These are phyloP conservation scores for Pugionium dolabratum DNA, from an alignment of 345 rosid species.

Conservation along the genomic window DNA sequence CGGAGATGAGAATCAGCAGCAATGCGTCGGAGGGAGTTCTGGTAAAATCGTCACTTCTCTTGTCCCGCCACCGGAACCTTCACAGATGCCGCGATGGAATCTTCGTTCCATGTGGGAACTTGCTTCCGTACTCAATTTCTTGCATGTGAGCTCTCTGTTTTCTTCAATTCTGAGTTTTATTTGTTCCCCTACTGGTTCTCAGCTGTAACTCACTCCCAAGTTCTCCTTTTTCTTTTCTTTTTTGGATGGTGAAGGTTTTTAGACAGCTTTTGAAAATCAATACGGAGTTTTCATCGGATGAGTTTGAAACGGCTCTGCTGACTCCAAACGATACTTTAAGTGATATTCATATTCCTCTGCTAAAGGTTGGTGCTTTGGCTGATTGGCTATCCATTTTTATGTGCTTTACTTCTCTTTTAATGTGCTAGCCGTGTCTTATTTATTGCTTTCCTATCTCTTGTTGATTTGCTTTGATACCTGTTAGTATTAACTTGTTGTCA, in stretches of 20 bases:
- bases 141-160: constrained; percentile 63
- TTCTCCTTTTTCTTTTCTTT: not conserved
- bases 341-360: constrained; percentile 80
- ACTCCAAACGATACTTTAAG: constrained; percentile 85
- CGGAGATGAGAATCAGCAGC: constrained; percentile 45
- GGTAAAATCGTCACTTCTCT: constrained; percentile 66
- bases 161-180: not conserved
- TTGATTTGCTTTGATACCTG: too few species aligned
- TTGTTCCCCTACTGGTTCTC: not conserved
- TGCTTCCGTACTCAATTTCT: constrained; percentile 87
- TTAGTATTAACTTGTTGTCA: not conserved
- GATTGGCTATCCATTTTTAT: constrained; percentile 3
- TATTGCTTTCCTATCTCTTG: not conserved
- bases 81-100: constrained; percentile 79
- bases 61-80: constrained; percentile 67
- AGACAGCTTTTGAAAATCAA: constrained; percentile 73
- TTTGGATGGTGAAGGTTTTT: constrained; percentile 57
- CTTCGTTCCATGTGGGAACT: constrained; percentile 96
- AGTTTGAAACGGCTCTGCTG: constrained; percentile 89
- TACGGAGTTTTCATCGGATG: constrained; percentile 88
- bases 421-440: not conserved
- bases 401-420: not conserved
- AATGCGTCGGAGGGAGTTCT: constrained; percentile 49
- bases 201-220: constrained; percentile 1
- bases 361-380: constrained; percentile 66